Conservation (phyloP, 2,329 filamentous ascomycete species). For the Aspergillus puulaauensis region DNA sequence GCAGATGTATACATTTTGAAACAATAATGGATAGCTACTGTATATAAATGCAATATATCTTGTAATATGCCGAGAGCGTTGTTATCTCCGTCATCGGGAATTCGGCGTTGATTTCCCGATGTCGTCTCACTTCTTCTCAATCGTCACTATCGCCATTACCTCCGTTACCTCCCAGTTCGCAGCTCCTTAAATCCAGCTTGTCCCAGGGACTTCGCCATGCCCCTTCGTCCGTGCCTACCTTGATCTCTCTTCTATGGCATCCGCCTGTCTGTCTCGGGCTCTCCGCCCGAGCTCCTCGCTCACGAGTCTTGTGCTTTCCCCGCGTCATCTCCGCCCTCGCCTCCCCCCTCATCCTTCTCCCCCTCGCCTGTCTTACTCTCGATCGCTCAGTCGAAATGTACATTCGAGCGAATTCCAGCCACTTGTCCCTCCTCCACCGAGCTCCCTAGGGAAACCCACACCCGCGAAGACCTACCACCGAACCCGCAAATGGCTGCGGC, state of each 20-base stretch:
- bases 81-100: conserved; percentile 1
- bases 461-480: conserved; percentile 70
- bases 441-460: conserved; percentile 70
- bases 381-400: conserved; percentile 60
- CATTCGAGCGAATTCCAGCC: conserved; percentile 57
- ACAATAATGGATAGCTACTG: background rate
- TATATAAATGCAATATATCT: background rate
- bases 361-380: conserved; percentile 43
- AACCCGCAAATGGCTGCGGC: conserved; percentile 73
- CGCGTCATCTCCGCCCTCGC: conserved; percentile 5
- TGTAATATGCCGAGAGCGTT: background rate
- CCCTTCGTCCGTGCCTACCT: background rate
- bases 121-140: background rate
- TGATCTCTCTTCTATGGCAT: conserved; percentile 8
- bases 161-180: background rate
- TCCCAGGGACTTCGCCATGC: background rate
- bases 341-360: background rate
- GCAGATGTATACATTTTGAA: conserved; percentile 15
- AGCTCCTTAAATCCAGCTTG: background rate
- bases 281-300: background rate
- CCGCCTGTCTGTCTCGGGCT: conserved; percentile 8
- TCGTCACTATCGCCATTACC: background rate
- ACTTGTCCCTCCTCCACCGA: conserved; percentile 74
- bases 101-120: background rate
- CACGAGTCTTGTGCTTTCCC: conserved; percentile 3